Conservation (phyloP, 176 grass and related monocot species). For the Aegilops umbellulata region DNA sequence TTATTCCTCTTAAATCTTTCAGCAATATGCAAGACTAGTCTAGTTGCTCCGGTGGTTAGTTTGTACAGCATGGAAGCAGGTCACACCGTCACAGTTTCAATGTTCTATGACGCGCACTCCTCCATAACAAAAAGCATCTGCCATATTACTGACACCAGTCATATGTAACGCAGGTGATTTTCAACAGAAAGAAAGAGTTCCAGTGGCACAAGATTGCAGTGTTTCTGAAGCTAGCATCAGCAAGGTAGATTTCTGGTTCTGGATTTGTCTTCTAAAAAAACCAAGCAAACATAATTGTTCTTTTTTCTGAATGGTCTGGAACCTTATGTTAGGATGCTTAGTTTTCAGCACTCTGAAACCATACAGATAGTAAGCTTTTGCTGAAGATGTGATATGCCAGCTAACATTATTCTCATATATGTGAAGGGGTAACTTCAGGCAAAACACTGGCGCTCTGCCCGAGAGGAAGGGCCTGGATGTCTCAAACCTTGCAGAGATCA, state of each 20-base stretch:
- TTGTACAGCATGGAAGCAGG: too few species aligned
- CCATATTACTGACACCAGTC: neutral
- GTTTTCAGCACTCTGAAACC: neutral
- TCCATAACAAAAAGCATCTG: neutral
- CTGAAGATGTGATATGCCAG: neutral
- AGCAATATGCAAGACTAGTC: neutral
- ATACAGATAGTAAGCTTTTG: neutral
- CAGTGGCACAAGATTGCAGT: conserved; percentile 61
- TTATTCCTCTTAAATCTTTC: neutral
- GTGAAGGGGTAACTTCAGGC: conserved; percentile 34
- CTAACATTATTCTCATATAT: conserved; percentile 16
- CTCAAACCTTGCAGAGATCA: conserved; percentile 27
- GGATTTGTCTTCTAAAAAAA: neutral
- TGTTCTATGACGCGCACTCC: neutral
- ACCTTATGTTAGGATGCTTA: neutral
- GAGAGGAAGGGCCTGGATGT: conserved; percentile 25
- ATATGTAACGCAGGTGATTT: conserved; percentile 42
- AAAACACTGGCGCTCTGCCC: conserved; percentile 24
- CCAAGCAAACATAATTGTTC: neutral
- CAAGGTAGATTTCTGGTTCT: conserved; percentile 35
- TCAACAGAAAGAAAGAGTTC: conserved; percentile 68
- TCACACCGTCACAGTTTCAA: too few species aligned
- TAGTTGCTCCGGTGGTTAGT: too few species aligned
- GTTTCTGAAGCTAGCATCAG: conserved; percentile 51
- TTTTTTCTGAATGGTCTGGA: neutral